A percentile compares a stretch with the other conserved stretches of the same genome.
phyloP scores from a whole-genome alignment of 2,329 filamentous ascomycete species.

The Pseudodiploospora longispora region DNA sequence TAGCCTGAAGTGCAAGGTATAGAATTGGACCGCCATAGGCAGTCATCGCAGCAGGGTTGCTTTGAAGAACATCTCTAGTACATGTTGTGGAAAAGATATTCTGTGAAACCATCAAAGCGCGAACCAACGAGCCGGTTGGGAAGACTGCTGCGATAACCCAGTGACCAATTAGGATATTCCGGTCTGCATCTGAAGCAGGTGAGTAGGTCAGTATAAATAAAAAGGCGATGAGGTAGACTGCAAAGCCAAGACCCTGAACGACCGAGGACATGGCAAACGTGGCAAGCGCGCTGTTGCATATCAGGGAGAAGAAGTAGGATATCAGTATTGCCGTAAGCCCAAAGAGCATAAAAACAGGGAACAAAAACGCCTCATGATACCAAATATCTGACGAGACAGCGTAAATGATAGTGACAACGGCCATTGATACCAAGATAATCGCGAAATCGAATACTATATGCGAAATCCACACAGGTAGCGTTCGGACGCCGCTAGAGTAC shows the following conservation, averaged over 20 bases:
- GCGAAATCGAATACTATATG: slow-evolving; percentile 68
- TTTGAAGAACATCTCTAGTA: slow-evolving; percentile 40
- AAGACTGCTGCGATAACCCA: slow-evolving; percentile 60
- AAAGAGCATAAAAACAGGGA: slow-evolving; percentile 68
- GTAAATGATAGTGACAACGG: slow-evolving; percentile 60
- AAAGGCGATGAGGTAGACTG: slow-evolving; percentile 37
- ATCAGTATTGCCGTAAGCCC: slow-evolving; percentile 65
- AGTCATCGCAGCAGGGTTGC: slow-evolving; percentile 58
- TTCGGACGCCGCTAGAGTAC: slow-evolving; percentile 78
- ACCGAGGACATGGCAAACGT: slow-evolving; percentile 10
- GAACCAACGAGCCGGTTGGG: slow-evolving; percentile 42
- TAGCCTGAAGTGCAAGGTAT: slow-evolving; percentile 64
- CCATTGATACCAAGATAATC: slow-evolving; percentile 55
- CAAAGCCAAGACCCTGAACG: slow-evolving; percentile 12
- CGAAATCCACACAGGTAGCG: slow-evolving; percentile 69
- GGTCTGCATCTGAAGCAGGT: slow-evolving; percentile 58
- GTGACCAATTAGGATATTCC: slow-evolving; percentile 59
- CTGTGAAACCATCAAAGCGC: slow-evolving; percentile 63
- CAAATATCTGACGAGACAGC: slow-evolving; percentile 53
- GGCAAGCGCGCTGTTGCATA: slow-evolving; percentile 52
- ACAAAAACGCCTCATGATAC: slow-evolving; percentile 53
- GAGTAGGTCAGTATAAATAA: slow-evolving; percentile 64
- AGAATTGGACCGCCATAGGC: slow-evolving; percentile 71
- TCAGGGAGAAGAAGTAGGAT: slow-evolving; percentile 55
- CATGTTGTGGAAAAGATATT: slow-evolving; percentile 76